Evolutionary conservation across 2,329 filamentous ascomycete genomes (phyloP).

Genomic region (Fusarium goolgardi): DNA sequence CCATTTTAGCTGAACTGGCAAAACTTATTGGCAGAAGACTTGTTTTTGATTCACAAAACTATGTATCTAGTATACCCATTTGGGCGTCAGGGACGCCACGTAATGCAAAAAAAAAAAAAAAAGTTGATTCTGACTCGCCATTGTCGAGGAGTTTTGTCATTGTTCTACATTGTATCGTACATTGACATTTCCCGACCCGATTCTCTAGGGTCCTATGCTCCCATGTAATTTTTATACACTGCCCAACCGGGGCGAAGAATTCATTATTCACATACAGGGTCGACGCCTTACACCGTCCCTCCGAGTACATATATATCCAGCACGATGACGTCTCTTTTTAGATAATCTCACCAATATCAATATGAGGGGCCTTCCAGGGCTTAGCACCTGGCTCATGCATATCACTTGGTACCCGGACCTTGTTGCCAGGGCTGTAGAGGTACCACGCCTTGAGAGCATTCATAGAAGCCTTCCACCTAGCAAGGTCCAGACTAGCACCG

Average conservation of each 20-base stretch:
- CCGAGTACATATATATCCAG: slow-evolving; percentile 39
- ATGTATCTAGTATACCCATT: slow-evolving; percentile 39
- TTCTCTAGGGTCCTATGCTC: slow-evolving; percentile 41
- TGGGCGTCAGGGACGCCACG: slow-evolving; percentile 16
- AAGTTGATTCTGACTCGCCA: slow-evolving; percentile 43
- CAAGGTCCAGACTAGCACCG: slow-evolving; percentile 81
- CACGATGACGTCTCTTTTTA: slow-evolving; percentile 44
- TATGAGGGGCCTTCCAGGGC: slow-evolving; percentile 74
- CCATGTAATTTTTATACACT: slow-evolving; percentile 50
- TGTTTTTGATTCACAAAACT: slow-evolving; percentile 15
- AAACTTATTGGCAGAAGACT: slow-evolving; percentile 9
- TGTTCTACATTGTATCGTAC: slow-evolving; percentile 57
- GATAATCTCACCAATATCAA: slow-evolving; percentile 79
- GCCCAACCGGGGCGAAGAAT: slow-evolving; percentile 46
- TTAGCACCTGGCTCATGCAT: slow-evolving; percentile 70
- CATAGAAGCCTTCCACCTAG: slow-evolving; percentile 82
- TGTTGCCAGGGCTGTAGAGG: slow-evolving; percentile 82
- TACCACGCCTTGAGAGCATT: slow-evolving; percentile 95
- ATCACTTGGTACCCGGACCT: slow-evolving; percentile 75
- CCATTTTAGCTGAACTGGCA: slow-evolving; percentile 65
- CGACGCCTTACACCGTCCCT: slow-evolving; percentile 35
- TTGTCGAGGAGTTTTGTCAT: slow-evolving; percentile 47
- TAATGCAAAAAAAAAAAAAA: slow-evolving; percentile 35
- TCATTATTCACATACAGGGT: slow-evolving; percentile 46
- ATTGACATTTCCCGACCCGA: slow-evolving; percentile 47